Base-by-base conservation (phyloP, 1,284 basidiomycete genomes). In the Cryptococcus wingfieldii region DNA sequence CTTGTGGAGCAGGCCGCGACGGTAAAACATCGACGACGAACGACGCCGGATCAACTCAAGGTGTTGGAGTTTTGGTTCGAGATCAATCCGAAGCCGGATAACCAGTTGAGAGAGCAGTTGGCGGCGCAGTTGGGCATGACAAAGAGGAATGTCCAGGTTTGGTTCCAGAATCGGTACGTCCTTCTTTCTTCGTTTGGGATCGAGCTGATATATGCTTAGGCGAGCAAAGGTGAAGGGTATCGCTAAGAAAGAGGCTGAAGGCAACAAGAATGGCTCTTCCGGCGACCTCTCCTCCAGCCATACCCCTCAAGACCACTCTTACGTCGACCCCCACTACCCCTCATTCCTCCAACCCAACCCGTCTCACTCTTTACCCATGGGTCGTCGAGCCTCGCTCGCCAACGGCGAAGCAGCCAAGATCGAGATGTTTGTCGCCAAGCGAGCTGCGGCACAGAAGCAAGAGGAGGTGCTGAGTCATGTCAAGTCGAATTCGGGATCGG, bases 101-200 rank as follows among this genome's bases (percentile, higher is more conserved):
- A 87, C 51, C 79, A 82, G 14, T 78, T 88, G 46, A 83, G 93
- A 63, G 89, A 88, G 70, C 80, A 84, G 62, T 83, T 97, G 49
- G 88, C 91, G 0, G 79, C 81, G 8, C 82, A 90, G 77, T 83
- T 96, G 48, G 86, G 86, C 61, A 97, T 97, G 91, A 90, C 89
- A 19, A 85, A 90, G 25, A 81, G 93, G 58, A 90, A 90, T 44
- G 89, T 97, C 2, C 93, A 97, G 82, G 92, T 94, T 42, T 91
- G 90, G 90, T 93, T 93, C 76, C 90, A 92, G 77, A 93, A 93
- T 74, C 82, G 89, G 87, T 88, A 66, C 63, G 79, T 77, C 23
- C 16, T 46, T 16, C 10, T 13, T 28, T 23, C 19, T 19, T 45
- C 5, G 28, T 31, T 5, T 10, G 23, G 14, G 41, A 4, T 3